Base-by-base conservation (phyloP, 1,139 yeast genomes). In the Taphrina confusa region DNA sequence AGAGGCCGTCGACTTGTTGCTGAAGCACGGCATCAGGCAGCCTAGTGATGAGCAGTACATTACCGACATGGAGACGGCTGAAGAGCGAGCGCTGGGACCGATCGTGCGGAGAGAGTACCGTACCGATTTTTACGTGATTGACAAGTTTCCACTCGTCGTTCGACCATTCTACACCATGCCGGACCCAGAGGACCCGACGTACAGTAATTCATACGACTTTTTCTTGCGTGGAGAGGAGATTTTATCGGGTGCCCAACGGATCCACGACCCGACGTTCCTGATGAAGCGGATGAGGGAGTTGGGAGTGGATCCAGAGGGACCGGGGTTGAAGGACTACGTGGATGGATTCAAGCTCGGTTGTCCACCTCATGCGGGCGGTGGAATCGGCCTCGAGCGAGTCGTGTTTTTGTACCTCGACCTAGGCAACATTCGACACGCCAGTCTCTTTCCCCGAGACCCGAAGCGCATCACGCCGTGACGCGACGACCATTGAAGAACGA, bases 121-220 rank as follows among this genome's bases (percentile, higher is more conserved):
- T 76, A 92, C 98, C 61, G 99, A 92, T 76, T 92, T 92, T 81
- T 92, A 91, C 78, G 89, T 92, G 71, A 82, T 92, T 76, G 99
- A 92, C 80, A 92, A 92, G 75, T 92, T 94, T 87, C 99, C 98
- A 69, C 79, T 90, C 71, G 95, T 88, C 30, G 82, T 90, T 62
- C 86, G 99, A 78, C 99, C 99, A 63, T 92, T 92, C 82, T 92
- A 92, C 81, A 92, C 99, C 62, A 92, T 94, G 98, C 97, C 98
- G 65, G 97, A 91, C 73, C 81, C 97, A 16, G 86, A 83, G 71
- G 90, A 94, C 76, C 82, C 96, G 66, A 80, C 52, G n/a, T 60
- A 31, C 49, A 51, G 60, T 25, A 62, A 60, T 22, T 86, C 94
- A 18, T 87, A 91, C 73, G 99, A 92, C 78, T 92, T 94, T 84